These are phyloP conservation scores for Helicocarpus griseus DNA, from an alignment of 2,329 filamentous ascomycete species.

Conservation along the genomic window DNA sequence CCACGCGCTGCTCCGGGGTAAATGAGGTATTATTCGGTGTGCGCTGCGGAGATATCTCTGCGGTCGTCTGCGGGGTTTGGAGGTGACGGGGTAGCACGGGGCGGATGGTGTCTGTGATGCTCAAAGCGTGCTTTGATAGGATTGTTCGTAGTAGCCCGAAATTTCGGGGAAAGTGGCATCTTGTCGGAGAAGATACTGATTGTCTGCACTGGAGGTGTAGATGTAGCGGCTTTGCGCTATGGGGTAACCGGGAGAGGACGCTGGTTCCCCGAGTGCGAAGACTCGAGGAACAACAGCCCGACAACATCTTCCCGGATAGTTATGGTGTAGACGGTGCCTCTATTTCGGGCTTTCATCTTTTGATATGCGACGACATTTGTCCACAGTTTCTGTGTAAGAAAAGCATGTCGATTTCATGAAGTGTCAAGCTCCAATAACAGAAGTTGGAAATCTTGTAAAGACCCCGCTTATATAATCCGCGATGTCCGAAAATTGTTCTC, in stretches of 20 bases:
- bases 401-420: neutral
- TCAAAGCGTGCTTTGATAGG: conserved; percentile 13
- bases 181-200: neutral
- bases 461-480: conserved; percentile 24
- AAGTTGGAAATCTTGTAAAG: neutral
- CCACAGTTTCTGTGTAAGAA: neutral
- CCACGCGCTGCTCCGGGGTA: neutral
- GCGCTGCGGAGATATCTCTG: neutral
- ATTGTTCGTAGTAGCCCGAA: conserved; percentile 9
- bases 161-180: neutral
- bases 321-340: conserved; percentile 11
- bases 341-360: conserved; percentile 2
- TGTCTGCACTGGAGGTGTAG: neutral
- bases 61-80: neutral
- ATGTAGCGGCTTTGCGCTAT: neutral
- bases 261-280: conserved; percentile 4
- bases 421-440: neutral
- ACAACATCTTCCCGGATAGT: conserved; percentile 11
- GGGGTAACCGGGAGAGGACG: neutral
- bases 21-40: neutral
- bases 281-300: conserved; percentile 4
- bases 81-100: conserved; percentile 10
- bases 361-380: neutral
- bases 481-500: neutral
- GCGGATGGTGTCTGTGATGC: conserved; percentile 11